phyloP scores from a whole-genome alignment of 371 early-diverging fungal genomes.

The Haplosporangium sp. region DNA sequence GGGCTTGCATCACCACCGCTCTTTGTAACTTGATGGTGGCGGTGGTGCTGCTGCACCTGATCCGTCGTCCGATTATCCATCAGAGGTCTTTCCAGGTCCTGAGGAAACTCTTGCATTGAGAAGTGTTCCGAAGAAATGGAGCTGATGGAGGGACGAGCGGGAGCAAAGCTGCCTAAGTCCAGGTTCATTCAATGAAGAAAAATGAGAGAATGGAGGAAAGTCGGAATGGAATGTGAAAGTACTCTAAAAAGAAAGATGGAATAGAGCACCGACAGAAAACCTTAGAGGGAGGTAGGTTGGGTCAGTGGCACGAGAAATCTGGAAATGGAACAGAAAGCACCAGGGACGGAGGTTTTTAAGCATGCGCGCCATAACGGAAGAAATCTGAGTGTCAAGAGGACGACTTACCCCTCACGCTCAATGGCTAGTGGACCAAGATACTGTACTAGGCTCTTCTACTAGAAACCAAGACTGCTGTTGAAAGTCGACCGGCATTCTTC shows the following conservation, averaged over 20 bases:
- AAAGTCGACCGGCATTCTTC: too few species aligned
- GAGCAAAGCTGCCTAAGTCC: not conserved
- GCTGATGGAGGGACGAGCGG: slow-evolving; percentile 20
- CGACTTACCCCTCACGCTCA: too few species aligned
- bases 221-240: not conserved
- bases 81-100: slow-evolving; percentile 16
- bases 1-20: not conserved
- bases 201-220: slow-evolving; percentile 1
- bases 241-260: not conserved
- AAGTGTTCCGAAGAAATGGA: slow-evolving; percentile 17
- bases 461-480: too few species aligned
- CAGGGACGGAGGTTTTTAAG: too few species aligned
- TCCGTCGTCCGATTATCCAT: slow-evolving; percentile 7
- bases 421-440: too few species aligned
- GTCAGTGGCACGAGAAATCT: too few species aligned
- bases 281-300: too few species aligned
- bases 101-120: slow-evolving; percentile 30
- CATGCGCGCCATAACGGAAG: too few species aligned
- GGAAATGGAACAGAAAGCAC: too few species aligned
- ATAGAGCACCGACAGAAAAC: not conserved
- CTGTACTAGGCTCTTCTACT: too few species aligned
- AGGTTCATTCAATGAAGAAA: slow-evolving; percentile 2
- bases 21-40: not conserved
- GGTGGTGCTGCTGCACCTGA: not conserved
- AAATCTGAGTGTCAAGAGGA: too few species aligned